Evolutionary conservation across 306 rosid species (phyloP).

Genomic region (Pachyrhizus erosus): DNA sequence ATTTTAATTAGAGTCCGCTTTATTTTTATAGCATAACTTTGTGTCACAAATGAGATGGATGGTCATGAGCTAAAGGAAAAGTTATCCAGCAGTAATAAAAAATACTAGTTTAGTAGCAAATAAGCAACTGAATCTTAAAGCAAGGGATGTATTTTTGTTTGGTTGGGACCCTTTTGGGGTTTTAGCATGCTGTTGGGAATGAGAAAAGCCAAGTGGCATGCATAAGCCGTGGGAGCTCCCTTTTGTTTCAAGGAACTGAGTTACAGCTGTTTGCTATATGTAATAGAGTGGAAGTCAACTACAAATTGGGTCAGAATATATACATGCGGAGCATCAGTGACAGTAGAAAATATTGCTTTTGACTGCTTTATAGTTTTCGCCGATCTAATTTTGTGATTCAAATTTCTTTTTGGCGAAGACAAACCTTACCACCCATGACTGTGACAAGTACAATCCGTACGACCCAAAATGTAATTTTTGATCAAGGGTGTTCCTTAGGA

Average conservation of each 20-base stretch:
- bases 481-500: conserved; percentile 30
- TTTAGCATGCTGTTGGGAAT: neutral
- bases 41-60: conserved; percentile 5
- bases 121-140: conserved; percentile 28
- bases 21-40: neutral
- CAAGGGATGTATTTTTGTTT: conserved; percentile 9
- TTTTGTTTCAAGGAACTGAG: neutral
- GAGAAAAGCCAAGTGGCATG: conserved; percentile 24
- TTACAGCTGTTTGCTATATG: conserved; percentile 31
- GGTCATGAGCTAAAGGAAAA: neutral
- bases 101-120: conserved; percentile 6
- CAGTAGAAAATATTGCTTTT: conserved; percentile 53
- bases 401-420: conserved; percentile 41
- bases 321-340: conserved; percentile 7
- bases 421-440: conserved; percentile 9
- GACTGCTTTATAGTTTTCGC: conserved; percentile 47
- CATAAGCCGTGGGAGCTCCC: conserved; percentile 2
- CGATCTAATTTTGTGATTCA: conserved; percentile 28
- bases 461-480: conserved; percentile 17
- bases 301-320: conserved; percentile 36
- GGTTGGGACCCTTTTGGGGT: conserved; percentile 17
- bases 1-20: conserved; percentile 17
- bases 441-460: conserved; percentile 41
- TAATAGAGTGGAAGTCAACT: conserved; percentile 44
- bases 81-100: neutral